A percentile compares a stretch with the other conserved stretches of the same genome.
These are phyloP conservation scores for Ogataea polymorpha DNA, from an alignment of 805 yeast species.

Conservation along the genomic window DNA sequence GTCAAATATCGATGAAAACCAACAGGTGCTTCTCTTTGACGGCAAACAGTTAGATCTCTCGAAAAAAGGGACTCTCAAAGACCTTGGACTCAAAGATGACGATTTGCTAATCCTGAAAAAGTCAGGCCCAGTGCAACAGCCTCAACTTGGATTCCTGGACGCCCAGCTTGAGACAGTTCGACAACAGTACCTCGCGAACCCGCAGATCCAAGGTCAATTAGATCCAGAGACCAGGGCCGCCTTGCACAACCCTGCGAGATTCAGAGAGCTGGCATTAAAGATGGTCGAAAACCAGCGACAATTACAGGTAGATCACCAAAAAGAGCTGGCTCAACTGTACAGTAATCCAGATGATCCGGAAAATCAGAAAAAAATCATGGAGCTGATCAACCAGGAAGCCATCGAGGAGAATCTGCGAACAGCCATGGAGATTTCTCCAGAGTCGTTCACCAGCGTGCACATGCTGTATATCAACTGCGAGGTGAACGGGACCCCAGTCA, in stretches of 20 bases:
- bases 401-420: constrained; percentile 75
- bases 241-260: constrained; percentile 20
- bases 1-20: constrained; percentile 45
- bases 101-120: constrained; percentile 51
- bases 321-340: constrained; percentile 51
- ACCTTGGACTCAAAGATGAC: constrained; percentile 49
- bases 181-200: constrained; percentile 44
- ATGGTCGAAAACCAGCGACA: constrained; percentile 27
- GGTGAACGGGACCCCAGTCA: constrained; percentile 76
- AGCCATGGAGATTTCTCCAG: constrained; percentile 89
- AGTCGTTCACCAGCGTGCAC: constrained; percentile 73
- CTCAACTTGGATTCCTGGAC: constrained; percentile 18
- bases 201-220: constrained; percentile 26
- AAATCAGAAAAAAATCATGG: constrained; percentile 61
- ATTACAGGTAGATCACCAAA: constrained; percentile 12
- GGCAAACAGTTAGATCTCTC: constrained; percentile 36
- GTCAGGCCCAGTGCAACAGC: constrained; percentile 20
- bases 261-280: constrained; percentile 35
- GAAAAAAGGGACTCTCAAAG: constrained; percentile 39
- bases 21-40: constrained; percentile 50
- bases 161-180: constrained; percentile 47
- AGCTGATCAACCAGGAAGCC: constrained; percentile 63
- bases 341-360: constrained; percentile 70
- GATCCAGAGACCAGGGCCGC: constrained; percentile 24
- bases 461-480: constrained; percentile 81